These are phyloP conservation scores for Ajuga reptans DNA, from an alignment of 305 asterid species.

Conservation along the genomic window DNA sequence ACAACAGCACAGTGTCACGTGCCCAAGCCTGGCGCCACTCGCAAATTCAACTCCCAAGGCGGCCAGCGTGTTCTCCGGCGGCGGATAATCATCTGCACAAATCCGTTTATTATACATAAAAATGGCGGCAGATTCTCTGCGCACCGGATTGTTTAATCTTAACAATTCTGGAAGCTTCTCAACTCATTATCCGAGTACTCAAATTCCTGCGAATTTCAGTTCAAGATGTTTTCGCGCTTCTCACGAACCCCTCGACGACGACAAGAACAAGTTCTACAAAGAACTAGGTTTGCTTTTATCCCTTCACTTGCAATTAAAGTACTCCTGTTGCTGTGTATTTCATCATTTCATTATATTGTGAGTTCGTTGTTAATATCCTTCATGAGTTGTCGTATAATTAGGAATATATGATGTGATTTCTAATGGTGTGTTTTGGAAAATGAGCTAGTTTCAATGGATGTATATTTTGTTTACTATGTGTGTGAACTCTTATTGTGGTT, in stretches of 20 bases:
- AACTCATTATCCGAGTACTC: slow-evolving; percentile 14
- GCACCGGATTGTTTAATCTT: slow-evolving; percentile 20
- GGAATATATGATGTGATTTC: neutral
- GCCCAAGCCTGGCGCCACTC: slow-evolving; percentile 29
- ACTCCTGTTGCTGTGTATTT: neutral
- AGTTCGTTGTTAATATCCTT: neutral
- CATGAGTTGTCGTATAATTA: neutral
- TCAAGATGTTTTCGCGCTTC: slow-evolving; percentile 42
- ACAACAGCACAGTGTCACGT: slow-evolving; percentile 5
- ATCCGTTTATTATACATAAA: neutral
- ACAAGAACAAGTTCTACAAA: slow-evolving; percentile 54
- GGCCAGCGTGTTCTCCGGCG: slow-evolving; percentile 22
- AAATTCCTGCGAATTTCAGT: slow-evolving; percentile 24
- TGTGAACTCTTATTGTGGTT: neutral
- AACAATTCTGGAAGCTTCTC: slow-evolving; percentile 29
- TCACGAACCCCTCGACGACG: slow-evolving; percentile 36
- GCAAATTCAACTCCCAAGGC: slow-evolving; percentile 20
- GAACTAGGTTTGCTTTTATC: slow-evolving; percentile 44
- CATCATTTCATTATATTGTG: neutral
- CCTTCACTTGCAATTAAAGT: neutral
- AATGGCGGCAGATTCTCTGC: slow-evolving; percentile 35
- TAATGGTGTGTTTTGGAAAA: neutral
- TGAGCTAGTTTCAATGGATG: too few species aligned
- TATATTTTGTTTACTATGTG: neutral
- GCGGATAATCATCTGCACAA: slow-evolving; percentile 1